These are phyloP conservation scores for Ustilago sp. DNA, from an alignment of 1,284 basidiomycete genomes.

Conservation along the genomic window DNA sequence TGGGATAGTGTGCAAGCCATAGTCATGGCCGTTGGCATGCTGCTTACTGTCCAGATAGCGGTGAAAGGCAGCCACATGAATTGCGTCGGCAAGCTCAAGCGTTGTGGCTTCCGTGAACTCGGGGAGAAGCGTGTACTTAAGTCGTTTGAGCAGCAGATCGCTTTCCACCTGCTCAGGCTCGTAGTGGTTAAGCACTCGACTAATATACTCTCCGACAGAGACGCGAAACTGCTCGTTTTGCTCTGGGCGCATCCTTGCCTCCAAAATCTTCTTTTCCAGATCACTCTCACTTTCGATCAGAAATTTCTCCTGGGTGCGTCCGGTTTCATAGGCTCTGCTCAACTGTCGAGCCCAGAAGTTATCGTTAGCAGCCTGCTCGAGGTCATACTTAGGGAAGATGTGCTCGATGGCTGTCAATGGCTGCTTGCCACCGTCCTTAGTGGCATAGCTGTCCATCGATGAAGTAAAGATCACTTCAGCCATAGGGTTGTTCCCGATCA, in stretches of 20 bases:
- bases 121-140: conserved; percentile 19
- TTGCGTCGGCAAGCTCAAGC: conserved; percentile 40
- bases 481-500: conserved; percentile 1
- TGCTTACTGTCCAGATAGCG: conserved; percentile 6
- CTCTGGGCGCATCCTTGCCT: conserved; percentile 1
- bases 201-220: neutral
- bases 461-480: conserved; percentile 31
- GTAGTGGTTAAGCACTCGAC: neutral
- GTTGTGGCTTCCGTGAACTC: conserved; percentile 26
- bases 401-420: neutral
- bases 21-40: neutral
- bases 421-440: conserved; percentile 36
- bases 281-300: neutral
- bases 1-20: neutral
- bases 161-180: neutral
- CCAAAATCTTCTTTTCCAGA: conserved; percentile 15
- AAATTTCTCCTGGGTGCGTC: neutral
- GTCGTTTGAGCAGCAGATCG: neutral
- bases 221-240: neutral
- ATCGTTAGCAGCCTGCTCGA: conserved; percentile 31
- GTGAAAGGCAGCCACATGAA: conserved; percentile 38
- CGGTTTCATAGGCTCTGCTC: neutral
- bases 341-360: conserved; percentile 35
- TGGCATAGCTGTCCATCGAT: conserved; percentile 23
- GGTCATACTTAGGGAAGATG: conserved; percentile 22